Percentiles rank a stretch among this genome's conserved stretches.
Conservation (phyloP, 129 eudicot genomes). For the Glebionis coronaria region DNA sequence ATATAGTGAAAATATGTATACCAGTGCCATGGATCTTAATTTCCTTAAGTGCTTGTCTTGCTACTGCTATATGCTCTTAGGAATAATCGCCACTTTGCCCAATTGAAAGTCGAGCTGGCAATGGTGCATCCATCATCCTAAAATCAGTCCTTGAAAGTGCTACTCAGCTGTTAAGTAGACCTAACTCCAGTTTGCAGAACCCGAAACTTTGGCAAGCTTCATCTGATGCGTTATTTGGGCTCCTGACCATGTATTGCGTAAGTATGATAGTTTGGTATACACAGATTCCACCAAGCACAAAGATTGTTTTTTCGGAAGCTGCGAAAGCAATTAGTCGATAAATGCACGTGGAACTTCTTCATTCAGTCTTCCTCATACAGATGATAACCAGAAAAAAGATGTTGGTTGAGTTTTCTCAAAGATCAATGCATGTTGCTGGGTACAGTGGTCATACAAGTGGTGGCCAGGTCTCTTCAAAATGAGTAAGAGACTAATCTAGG, state of each 20-base stretch:
- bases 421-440: conserved; percentile 73
- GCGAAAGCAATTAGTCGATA: too few species aligned
- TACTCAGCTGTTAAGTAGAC: too few species aligned
- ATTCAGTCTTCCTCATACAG: too few species aligned
- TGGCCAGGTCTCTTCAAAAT: conserved; percentile 70
- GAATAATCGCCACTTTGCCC: conserved; percentile 99
- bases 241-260: conserved; percentile 81
- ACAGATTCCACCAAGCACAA: too few species aligned
- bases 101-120: conserved; percentile 76
- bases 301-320: too few species aligned
- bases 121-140: too few species aligned
- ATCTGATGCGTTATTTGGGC: conserved; percentile 75
- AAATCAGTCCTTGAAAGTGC: too few species aligned
- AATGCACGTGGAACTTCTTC: too few species aligned
- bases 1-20: conserved; percentile 49
- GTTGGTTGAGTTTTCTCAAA: too few species aligned
- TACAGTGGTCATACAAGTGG: conserved; percentile 58
- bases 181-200: too few species aligned
- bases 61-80: conserved; percentile 90
- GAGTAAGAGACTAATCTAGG: conserved; percentile 51
- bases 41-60: conserved; percentile 88
- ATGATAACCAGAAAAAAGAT: too few species aligned
- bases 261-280: conserved; percentile 85
- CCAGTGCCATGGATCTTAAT: conserved; percentile 79
- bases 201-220: too few species aligned